phyloP scores from a whole-genome alignment of 176 grass and related monocot species.

The Echinochloa phyllopogon region DNA sequence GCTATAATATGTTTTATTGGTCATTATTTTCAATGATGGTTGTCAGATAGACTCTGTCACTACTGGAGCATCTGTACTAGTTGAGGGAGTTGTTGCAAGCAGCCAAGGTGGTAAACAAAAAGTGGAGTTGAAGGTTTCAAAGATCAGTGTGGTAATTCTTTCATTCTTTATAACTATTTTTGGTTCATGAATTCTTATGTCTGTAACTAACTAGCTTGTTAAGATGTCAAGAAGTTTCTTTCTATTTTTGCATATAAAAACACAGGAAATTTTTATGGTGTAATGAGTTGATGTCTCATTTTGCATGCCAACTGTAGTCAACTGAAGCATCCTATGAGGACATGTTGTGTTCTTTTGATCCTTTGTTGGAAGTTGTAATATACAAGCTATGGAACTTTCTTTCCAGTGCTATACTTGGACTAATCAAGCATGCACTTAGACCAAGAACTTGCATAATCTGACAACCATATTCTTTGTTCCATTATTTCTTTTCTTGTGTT shows the following conservation, averaged over 20 bases:
- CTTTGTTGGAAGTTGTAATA: conserved; percentile 14
- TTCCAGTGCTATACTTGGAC: not conserved
- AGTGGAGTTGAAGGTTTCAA: conserved; percentile 90
- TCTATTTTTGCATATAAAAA: not conserved
- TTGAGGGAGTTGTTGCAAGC: conserved; percentile 78
- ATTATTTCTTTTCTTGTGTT: conserved; percentile 2
- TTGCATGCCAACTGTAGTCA: conserved; percentile 25
- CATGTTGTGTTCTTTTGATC: not conserved
- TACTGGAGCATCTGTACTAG: conserved; percentile 81
- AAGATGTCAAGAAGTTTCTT: conserved; percentile 5
- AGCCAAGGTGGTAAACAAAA: conserved; percentile 98
- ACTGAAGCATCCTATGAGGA: not conserved
- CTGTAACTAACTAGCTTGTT: not conserved
- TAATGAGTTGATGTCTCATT: conserved; percentile 33
- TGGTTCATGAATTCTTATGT: not conserved
- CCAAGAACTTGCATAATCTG: not conserved
- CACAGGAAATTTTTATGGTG: not conserved
- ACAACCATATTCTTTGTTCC: not conserved
- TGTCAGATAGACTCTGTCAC: conserved; percentile 90
- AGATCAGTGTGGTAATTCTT: conserved; percentile 72
- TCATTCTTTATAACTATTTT: conserved; percentile 28
- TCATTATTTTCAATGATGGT: conserved; percentile 41
- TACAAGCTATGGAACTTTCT: not conserved
- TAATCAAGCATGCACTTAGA: not conserved
- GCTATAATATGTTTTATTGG: conserved; percentile 24